Base-by-base conservation (phyloP, 148 eudicot genomes). In the Chenopodium quinoa region DNA sequence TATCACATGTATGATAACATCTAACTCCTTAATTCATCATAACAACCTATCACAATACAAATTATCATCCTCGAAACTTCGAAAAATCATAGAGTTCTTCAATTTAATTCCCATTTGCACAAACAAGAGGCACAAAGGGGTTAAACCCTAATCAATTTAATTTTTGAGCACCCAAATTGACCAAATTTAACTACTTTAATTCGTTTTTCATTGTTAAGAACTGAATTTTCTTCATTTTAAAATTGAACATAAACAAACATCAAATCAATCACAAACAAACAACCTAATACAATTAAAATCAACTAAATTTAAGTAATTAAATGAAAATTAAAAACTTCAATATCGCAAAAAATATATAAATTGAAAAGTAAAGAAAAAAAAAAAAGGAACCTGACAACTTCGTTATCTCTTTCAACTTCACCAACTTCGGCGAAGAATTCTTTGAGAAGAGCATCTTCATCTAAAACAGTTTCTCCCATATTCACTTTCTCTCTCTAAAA, bases 331-430 rank as follows among this genome's bases (percentile, higher is more conserved):
- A 25, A 25, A 37, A 27, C 48, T 58, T 58, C 4, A 34, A 76
- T 17, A 20, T 6, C 12, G 50, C 7, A 52, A 0, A 4, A 75
- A 64, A 64, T 9, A 58, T 34, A 66, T 23, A 25, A 7, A 69
- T 4, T 8, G 2, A 34, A 81, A 56, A 52, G 2, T 27, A 27
- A 32, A 32, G 16, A 14, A 14, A 9, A 1, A 34, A 1, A 34
- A 44, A 14, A n/a, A 47, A 22, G 8, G 11, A 76, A 94, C 98
- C 98, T 94, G 56, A 65, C 17, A 73, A 94, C 98, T 93, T 94
- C 98, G 80, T 94, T 94, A 65, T 91, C 98, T 79, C 98, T 90
- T 82, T 94, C 98, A 77, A 92, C 97, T 87, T 91, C 97, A 86
- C 97, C 85, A 71, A 94, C 97, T 84, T 94, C 95, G n/a, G 97